Base-by-base conservation (phyloP, 257 asterid genomes). In the Lycium barbarum region DNA sequence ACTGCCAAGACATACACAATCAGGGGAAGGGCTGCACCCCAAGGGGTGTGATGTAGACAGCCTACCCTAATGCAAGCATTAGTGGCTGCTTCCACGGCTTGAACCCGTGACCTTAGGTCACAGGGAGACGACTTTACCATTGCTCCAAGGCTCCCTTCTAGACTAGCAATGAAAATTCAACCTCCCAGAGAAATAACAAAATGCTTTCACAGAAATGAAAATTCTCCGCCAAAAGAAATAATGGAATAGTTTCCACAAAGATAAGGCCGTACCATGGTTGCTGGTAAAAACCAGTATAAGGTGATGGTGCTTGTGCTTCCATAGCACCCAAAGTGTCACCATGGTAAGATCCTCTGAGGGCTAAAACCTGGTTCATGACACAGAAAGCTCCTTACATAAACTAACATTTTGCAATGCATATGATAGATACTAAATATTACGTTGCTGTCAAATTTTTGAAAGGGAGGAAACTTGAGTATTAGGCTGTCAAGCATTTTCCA, bases 321-420 rank as follows among this genome's bases (percentile, higher is more conserved):
- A 97, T 97, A 83, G 99, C 99, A 84, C 99, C 99, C 88, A 97
- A 90, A 80, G 99, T 97, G 92, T 97, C 99, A 49, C 99, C 99
- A 86, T 97, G 99, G 93, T 97, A 95, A 81, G 98, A 93, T 88
- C 99, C 99, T 83, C 86, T 94, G 76, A 97, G 97, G 82, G 97
- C 98, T 88, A 97, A 92, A 84, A 97, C 99, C 99, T 96, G 84
- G 85, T 81, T 82, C 47, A 51, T 38, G 79, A 84, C 83, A 86
- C 61, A 8, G 81, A 51, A 80, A 80, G 55, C 57, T 43, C 79
- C 76, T 65, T 79, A 20, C 53, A 87, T 83, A 83, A 63, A 72
- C 83, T 82, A 20, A 53, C 20, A 17, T 53, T 84, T 45, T 70
- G 62, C 45, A 74, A 26, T 53, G 62, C 26, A 76, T 53, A 76